Evolutionary conservation across 495 filamentous ascomycete species (phyloP), one percentile per base, ranked within the genome.

Genomic region (Collariella sp.): DNA sequence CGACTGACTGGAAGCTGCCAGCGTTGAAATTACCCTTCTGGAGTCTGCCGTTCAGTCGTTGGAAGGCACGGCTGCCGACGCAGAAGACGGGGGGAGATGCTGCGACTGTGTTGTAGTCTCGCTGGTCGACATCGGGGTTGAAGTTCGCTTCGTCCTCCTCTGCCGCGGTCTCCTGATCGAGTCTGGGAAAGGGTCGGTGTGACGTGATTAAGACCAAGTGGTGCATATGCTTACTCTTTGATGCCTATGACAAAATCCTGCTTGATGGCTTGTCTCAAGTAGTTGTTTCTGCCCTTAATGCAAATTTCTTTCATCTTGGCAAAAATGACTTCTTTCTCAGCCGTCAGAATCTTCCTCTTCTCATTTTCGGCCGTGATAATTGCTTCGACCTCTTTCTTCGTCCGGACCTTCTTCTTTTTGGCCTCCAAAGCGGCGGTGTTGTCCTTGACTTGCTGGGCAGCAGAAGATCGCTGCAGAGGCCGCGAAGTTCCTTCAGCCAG

Each of bases 41-140:
- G 6, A 85, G 57, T 5, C 79, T 75, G 15, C 80, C 81, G 35
- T 68, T 68, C 13, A 86, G 62, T 44, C 82, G 80, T 54, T 85
- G 80, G 46, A 84, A 86, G 0, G 75, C 83, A 22, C 77, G 67
- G 42, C 75, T 78, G 44, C 76, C 79, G 9, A 84, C 80, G 55
- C 82, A 86, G 59, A 85, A 87, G 1, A 86, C 81, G 0, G 80
- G 79, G 6, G 86, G 68, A 4, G 67, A 70, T 6, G 65, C 67
- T 0, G 82, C 81, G 12, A 85, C 72, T 36, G 78, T 69, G 3
- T 81, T 72, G 40, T 86, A 86, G 57, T 86, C 80, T 10, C 80
- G 66, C 22, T 70, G 31, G 22, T 83, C 79, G 22, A 68, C 57
- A 2, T 79, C 74, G 0, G 78, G 77, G 41, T 71, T 49, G 29